Evolutionary conservation across 2,329 filamentous ascomycete genomes (phyloP).

Genomic region (Nothophaeocryptopus gaeumannii): DNA sequence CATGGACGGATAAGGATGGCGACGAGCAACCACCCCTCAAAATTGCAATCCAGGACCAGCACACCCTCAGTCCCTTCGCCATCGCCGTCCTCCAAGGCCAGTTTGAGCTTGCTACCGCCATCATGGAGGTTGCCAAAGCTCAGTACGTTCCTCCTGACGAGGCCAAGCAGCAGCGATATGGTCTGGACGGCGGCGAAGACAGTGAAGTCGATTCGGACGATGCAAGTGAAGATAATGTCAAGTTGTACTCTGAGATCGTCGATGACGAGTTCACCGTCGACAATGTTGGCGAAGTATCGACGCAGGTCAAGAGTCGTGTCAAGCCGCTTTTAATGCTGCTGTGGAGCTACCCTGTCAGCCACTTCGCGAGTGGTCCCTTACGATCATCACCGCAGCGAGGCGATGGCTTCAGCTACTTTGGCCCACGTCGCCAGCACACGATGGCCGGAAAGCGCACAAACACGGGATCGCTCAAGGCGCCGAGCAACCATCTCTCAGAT

Average conservation of each 20-base stretch:
- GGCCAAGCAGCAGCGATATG: slow-evolving; percentile 16
- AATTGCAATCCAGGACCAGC: slow-evolving; percentile 57
- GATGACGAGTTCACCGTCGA: slow-evolving; percentile 72
- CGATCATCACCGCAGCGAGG: slow-evolving; percentile 12
- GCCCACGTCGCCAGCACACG: slow-evolving; percentile 13
- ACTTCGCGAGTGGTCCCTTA: slow-evolving; percentile 14
- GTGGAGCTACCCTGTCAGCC: slow-evolving; percentile 27
- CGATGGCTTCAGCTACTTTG: slow-evolving; percentile 18
- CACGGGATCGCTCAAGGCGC: slow-evolving; percentile 18
- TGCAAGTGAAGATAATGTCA: slow-evolving; percentile 35
- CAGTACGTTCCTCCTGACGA: slow-evolving; percentile 58
- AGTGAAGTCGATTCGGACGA: slow-evolving; percentile 29
- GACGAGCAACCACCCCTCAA: slow-evolving; percentile 59
- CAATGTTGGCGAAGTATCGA: slow-evolving; percentile 67
- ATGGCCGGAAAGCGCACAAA: slow-evolving; percentile 20
- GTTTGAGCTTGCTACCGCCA: slow-evolving; percentile 58
- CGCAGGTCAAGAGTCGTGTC: slow-evolving; percentile 63
- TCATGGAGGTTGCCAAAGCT: slow-evolving; percentile 67
- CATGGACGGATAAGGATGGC: slow-evolving; percentile 51
- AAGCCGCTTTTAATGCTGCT: slow-evolving; percentile 56
- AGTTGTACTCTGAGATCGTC: slow-evolving; percentile 51
- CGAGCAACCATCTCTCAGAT: slow-evolving; percentile 12
- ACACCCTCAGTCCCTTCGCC: slow-evolving; percentile 60
- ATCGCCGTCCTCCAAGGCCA: slow-evolving; percentile 67
- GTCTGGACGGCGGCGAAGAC: slow-evolving; percentile 37